Evolutionary conservation across 768 basidiomycete genomes (phyloP).

Genomic region (Mrakia frigida): DNA sequence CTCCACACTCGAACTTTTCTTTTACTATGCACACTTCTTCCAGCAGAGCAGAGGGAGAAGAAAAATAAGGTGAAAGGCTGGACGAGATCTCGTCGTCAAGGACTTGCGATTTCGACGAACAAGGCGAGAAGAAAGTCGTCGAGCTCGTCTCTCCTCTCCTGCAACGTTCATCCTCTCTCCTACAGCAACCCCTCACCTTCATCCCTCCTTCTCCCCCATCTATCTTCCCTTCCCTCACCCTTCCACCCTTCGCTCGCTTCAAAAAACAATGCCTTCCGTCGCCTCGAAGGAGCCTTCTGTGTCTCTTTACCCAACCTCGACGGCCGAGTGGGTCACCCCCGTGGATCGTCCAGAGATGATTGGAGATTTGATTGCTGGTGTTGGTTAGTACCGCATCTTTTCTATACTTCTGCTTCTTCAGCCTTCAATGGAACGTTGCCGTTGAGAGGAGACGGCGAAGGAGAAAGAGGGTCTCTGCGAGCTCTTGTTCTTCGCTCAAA

Average conservation of each 20-base stretch:
- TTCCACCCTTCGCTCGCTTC: too few relatives aligned
- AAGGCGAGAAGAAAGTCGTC: neutral
- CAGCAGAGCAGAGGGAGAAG: too few relatives aligned
- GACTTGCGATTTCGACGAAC: too few relatives aligned
- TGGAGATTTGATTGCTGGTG: constrained; percentile 83
- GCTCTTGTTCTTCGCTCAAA: neutral
- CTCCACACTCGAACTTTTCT: too few relatives aligned
- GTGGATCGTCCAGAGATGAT: constrained; percentile 77
- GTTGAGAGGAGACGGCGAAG: constrained; percentile 33
- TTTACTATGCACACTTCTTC: too few relatives aligned
- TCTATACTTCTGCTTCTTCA: constrained; percentile 9
- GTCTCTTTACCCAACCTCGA: constrained; percentile 33
- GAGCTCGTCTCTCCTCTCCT: neutral
- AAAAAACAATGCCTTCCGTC: constrained; percentile 19
- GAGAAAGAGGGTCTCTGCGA: neutral
- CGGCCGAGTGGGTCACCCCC: constrained; percentile 49
- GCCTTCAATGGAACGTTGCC: too few relatives aligned
- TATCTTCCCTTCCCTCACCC: neutral
- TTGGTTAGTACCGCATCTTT: constrained; percentile 54
- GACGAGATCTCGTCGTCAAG: too few relatives aligned
- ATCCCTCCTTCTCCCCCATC: neutral
- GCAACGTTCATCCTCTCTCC: neutral
- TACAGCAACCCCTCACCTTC: too few relatives aligned
- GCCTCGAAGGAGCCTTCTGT: constrained; percentile 37
- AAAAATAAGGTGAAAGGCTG: too few relatives aligned